These are phyloP conservation scores for Heracleum sosnowskyi DNA, from an alignment of 129 eudicot genomes.

Conservation along the genomic window DNA sequence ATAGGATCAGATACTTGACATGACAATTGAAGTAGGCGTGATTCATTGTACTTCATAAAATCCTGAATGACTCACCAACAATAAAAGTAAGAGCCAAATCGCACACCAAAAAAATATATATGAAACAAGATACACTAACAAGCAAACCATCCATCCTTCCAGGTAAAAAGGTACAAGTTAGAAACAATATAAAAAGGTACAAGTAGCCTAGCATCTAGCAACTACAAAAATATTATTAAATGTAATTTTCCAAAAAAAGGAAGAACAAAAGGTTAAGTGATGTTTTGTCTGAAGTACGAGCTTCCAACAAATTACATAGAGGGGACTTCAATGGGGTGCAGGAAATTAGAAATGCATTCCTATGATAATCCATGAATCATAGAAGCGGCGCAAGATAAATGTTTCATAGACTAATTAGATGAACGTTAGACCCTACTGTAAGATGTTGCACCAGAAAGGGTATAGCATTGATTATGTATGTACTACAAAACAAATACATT, in stretches of 20 bases:
- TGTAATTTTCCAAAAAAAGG: background rate
- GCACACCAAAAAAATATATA: background rate
- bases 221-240: background rate
- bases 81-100: conserved; percentile 9
- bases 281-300: background rate
- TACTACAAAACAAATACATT: background rate
- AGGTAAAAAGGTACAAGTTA: background rate
- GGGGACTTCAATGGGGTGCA: background rate
- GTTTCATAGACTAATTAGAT: background rate
- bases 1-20: conserved; percentile 67
- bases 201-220: background rate
- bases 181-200: background rate
- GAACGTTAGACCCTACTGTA: background rate
- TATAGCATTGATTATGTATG: background rate
- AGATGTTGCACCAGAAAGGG: background rate
- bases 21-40: conserved; percentile 42
- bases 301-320: background rate
- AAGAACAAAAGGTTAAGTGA: background rate
- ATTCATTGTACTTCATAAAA: conserved; percentile 57
- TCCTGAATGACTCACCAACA: conserved; percentile 38
- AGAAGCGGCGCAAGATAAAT: background rate
- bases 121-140: background rate
- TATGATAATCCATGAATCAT: background rate
- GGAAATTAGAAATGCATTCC: background rate
- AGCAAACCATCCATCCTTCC: background rate